These are phyloP conservation scores for Malus hybrid DNA, from an alignment of 331 rosid genomes.

Conservation along the genomic window DNA sequence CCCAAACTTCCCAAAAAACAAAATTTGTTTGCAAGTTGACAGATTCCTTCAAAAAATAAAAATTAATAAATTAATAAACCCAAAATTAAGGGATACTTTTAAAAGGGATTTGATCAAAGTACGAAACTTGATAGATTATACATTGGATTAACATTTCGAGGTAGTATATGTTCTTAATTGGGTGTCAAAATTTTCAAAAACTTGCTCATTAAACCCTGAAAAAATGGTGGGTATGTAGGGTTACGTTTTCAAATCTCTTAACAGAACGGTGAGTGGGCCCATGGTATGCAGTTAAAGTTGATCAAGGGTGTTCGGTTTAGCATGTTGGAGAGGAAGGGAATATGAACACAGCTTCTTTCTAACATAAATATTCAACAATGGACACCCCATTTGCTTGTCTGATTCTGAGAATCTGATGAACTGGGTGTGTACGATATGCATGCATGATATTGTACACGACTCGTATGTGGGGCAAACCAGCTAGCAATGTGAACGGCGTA, in stretches of 20 bases:
- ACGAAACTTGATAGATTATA: background rate
- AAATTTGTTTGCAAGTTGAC: too few relatives aligned
- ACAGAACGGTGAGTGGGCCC: conserved; percentile 6
- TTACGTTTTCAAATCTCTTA: conserved; percentile 7
- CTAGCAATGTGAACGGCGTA: background rate
- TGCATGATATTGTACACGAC: background rate
- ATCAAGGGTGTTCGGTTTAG: background rate
- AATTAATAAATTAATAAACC: background rate
- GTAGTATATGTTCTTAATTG: background rate
- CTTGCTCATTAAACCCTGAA: too few relatives aligned
- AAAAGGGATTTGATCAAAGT: too few relatives aligned
- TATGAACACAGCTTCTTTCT: conserved; percentile 25
- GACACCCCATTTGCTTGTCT: background rate
- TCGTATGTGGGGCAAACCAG: background rate
- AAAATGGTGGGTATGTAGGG: background rate
- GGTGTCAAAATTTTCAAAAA: too few relatives aligned
- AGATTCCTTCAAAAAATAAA: background rate
- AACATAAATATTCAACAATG: conserved; percentile 9
- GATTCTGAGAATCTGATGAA: background rate
- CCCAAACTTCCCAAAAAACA: too few relatives aligned
- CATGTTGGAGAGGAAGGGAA: conserved; percentile 42
- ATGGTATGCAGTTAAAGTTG: background rate
- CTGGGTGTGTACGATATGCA: too few relatives aligned
- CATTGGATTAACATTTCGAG: background rate
- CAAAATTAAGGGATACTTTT: background rate